Evolutionary conservation across 257 asterid species (phyloP).

Genomic region (Solanum gracilifrons): DNA sequence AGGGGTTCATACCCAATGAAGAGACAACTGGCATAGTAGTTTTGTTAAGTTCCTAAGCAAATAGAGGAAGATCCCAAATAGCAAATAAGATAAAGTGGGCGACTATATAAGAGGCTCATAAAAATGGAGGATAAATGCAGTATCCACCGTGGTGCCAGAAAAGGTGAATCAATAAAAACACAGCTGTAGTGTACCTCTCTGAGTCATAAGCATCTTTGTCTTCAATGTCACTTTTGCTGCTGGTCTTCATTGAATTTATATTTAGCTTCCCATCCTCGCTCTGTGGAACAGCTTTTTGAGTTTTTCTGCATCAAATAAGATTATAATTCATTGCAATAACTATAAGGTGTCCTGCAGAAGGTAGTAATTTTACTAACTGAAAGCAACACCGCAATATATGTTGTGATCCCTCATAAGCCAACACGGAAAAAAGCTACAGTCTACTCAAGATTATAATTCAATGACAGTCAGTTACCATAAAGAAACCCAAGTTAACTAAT

Average conservation of each 20-base stretch:
- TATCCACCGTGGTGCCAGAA: neutral
- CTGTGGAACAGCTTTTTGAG: constrained; percentile 15
- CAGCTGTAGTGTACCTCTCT: constrained; percentile 21
- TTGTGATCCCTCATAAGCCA: neutral
- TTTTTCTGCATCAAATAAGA: constrained; percentile 26
- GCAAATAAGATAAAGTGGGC: neutral
- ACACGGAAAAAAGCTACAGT: neutral
- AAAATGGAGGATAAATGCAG: neutral
- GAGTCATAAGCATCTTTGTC: constrained; percentile 13
- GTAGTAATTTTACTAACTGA: neutral
- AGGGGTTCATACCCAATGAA: neutral
- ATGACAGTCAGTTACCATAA: neutral
- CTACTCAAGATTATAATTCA: neutral
- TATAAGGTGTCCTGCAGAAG: neutral
- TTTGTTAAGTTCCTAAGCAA: neutral
- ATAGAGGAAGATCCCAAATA: neutral
- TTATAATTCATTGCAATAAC: neutral
- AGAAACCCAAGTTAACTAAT: neutral
- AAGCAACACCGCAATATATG: neutral
- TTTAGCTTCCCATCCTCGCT: neutral
- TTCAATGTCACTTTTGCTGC: neutral
- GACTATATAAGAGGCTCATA: neutral
- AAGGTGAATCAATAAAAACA: neutral
- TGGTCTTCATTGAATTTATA: neutral
- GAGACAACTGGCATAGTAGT: neutral